Conservation (phyloP, 2,329 filamentous ascomycete species). For the Calonectria honghensis region DNA sequence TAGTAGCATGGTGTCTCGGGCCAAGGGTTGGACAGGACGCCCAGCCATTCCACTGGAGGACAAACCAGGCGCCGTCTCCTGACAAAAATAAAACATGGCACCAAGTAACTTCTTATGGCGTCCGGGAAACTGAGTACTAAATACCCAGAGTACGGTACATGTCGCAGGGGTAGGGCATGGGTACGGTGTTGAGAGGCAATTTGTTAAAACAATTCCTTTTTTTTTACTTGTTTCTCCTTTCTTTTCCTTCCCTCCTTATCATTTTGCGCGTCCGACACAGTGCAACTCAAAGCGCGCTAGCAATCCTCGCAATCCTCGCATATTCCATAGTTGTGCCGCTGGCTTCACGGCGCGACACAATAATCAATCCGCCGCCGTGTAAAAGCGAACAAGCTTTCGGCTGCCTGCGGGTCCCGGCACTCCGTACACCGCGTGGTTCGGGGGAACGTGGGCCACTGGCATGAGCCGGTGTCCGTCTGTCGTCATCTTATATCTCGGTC, state of each 20-base stretch:
- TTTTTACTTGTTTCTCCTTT: conserved; percentile 37
- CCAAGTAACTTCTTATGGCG: conserved; percentile 15
- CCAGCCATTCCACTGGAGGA: conserved; percentile 14
- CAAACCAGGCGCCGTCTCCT: conserved; percentile 17
- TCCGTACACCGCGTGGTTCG: conserved; percentile 34
- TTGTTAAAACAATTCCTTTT: conserved; percentile 24
- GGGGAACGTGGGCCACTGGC: conserved; percentile 29
- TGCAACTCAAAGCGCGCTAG: conserved; percentile 27
- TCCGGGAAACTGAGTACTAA: conserved; percentile 16
- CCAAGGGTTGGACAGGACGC: conserved; percentile 28
- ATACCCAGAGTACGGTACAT: conserved; percentile 23
- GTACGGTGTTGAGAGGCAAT: conserved; percentile 12
- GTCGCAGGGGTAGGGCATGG: conserved; percentile 32
- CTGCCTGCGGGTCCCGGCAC: conserved; percentile 35
- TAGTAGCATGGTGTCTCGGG: conserved; percentile 32
- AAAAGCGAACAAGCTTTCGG: conserved; percentile 32
- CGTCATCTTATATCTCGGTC: conserved; percentile 34
- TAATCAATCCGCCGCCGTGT: conserved; percentile 30
- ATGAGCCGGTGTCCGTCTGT: conserved; percentile 31
- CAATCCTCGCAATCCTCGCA: conserved; percentile 30
- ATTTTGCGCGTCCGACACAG: conserved; percentile 30
- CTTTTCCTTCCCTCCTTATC: conserved; percentile 34
- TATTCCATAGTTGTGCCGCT: conserved; percentile 11
- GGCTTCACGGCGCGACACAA: conserved; percentile 11
- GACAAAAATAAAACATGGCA: conserved; percentile 28